Evolutionary conservation across 2,329 filamentous ascomycete genomes (phyloP).

Genomic region (Claviceps quebecensis): DNA sequence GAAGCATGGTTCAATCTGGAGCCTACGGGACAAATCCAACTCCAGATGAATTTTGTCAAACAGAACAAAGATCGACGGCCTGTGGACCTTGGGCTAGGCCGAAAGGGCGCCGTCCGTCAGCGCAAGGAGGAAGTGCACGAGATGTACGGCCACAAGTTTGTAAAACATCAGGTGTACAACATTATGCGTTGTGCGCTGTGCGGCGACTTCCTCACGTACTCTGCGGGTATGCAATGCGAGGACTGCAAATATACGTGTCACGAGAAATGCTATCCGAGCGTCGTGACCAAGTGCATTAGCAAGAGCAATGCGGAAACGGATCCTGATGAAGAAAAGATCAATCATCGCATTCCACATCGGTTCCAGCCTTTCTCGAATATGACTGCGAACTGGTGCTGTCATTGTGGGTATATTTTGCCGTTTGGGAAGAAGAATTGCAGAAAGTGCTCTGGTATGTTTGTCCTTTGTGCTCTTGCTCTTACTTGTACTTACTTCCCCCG

Average conservation of each 20-base stretch:
- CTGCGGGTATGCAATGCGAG: slow-evolving; percentile 96
- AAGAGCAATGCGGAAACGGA: slow-evolving; percentile 98
- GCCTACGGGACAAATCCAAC: slow-evolving; percentile 80
- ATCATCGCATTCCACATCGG: slow-evolving; percentile 94
- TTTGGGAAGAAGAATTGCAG: slow-evolving; percentile 91
- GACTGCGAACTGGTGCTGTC: slow-evolving; percentile 98
- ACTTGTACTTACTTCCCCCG: too few species aligned
- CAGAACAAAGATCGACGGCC: slow-evolving; percentile 70
- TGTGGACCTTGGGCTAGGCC: slow-evolving; percentile 79
- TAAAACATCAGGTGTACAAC: slow-evolving; percentile 98
- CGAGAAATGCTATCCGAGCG: slow-evolving; percentile 89
- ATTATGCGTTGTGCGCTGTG: slow-evolving; percentile 99
- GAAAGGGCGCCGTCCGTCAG: slow-evolving; percentile 92
- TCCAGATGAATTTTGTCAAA: slow-evolving; percentile 86
- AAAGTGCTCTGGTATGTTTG: slow-evolving; percentile 65
- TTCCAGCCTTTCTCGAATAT: slow-evolving; percentile 96
- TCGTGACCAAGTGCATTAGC: slow-evolving; percentile 98
- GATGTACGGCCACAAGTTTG: slow-evolving; percentile 98
- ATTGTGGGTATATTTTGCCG: slow-evolving; percentile 90
- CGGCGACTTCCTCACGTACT: slow-evolving; percentile 96
- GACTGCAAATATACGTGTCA: slow-evolving; percentile 99
- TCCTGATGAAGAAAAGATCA: slow-evolving; percentile 98
- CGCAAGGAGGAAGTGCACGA: slow-evolving; percentile 97
- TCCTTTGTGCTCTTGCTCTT: not conserved
- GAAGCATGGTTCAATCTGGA: slow-evolving; percentile 97